A percentile compares a stretch with the other conserved stretches of the same genome.
Conservation (phyloP, 2,329 filamentous ascomycete genomes). For the Aspergillus latus region DNA sequence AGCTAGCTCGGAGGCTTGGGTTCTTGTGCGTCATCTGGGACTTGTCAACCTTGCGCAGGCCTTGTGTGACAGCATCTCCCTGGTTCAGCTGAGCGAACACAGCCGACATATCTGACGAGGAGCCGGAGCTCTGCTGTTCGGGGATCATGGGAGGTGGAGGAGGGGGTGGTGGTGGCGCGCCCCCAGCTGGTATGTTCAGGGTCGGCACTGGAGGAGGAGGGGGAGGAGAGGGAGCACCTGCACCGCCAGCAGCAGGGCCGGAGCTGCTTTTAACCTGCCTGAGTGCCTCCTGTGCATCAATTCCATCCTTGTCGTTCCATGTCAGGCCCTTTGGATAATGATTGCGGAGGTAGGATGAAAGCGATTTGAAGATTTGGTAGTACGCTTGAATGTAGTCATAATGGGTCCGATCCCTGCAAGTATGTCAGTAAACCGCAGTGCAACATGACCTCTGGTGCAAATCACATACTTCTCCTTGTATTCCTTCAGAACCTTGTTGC, state of each 20-base stretch:
- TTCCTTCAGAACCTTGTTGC: slow-evolving; percentile 89
- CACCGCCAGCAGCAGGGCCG: slow-evolving; percentile 36
- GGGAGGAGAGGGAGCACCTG: slow-evolving; percentile 33
- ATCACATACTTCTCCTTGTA: slow-evolving; percentile 72
- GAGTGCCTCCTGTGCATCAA: slow-evolving; percentile 70
- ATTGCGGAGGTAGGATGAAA: slow-evolving; percentile 80
- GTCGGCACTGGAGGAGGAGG: slow-evolving; percentile 50
- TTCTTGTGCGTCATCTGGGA: slow-evolving; percentile 99
- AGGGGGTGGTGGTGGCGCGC: slow-evolving; percentile 64
- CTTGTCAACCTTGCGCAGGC: slow-evolving; percentile 88
- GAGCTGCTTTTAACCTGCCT: slow-evolving; percentile 51
- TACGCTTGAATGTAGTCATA: slow-evolving; percentile 91
- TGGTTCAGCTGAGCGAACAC: slow-evolving; percentile 92
- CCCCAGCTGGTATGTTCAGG: slow-evolving; percentile 50
- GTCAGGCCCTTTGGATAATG: slow-evolving; percentile 75
- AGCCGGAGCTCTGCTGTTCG: slow-evolving; percentile 28
- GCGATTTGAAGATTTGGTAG: slow-evolving; percentile 82
- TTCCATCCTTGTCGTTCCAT: slow-evolving; percentile 79
- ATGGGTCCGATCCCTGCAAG: slow-evolving; percentile 69
- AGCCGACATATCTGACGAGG: slow-evolving; percentile 68
- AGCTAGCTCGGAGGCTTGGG: slow-evolving; percentile 73
- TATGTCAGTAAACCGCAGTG: slow-evolving; percentile 20
- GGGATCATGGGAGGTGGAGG: slow-evolving; percentile 55
- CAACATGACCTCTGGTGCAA: neutral
- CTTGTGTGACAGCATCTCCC: slow-evolving; percentile 82